Conservation (phyloP, 371 early-diverging fungal genomes). For the Lichtheimia ornata region DNA sequence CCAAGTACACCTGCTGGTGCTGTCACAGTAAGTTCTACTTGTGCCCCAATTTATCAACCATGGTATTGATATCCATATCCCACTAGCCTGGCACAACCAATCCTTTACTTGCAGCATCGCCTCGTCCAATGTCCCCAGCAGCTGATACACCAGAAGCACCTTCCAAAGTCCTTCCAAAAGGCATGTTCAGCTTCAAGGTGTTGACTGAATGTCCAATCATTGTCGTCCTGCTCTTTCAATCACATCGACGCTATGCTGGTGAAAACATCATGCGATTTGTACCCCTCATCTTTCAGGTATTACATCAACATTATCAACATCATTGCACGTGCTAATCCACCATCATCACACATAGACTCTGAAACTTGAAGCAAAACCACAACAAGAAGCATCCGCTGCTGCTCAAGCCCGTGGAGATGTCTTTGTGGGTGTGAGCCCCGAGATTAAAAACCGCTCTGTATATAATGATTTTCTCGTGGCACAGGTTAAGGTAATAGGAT, state of each 20-base stretch:
- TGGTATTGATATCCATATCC: neutral
- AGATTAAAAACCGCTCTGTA: slow-evolving; percentile 69
- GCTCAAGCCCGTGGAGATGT: slow-evolving; percentile 69
- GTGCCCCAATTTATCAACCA: neutral
- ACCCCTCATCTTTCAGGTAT: slow-evolving; percentile 84
- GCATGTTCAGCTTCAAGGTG: slow-evolving; percentile 93
- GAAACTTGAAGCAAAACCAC: slow-evolving; percentile 76
- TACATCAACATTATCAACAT: neutral
- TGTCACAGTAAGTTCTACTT: slow-evolving; percentile 52
- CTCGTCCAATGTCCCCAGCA: slow-evolving; percentile 80
- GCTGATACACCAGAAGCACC: slow-evolving; percentile 61
- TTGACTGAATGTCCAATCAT: slow-evolving; percentile 97
- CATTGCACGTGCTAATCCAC: neutral
- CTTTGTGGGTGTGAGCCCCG: slow-evolving; percentile 82
- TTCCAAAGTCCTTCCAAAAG: slow-evolving; percentile 71
- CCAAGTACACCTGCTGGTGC: slow-evolving; percentile 58
- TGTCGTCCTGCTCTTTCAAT: slow-evolving; percentile 93
- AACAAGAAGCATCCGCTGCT: slow-evolving; percentile 69
- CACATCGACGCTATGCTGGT: slow-evolving; percentile 76
- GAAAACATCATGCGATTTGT: slow-evolving; percentile 84
- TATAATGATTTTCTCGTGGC: slow-evolving; percentile 86
- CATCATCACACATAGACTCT: slow-evolving; percentile 54
- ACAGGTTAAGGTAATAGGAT: slow-evolving; percentile 76
- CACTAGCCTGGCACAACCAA: slow-evolving; percentile 52
- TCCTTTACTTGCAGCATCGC: slow-evolving; percentile 62